phyloP scores from a whole-genome alignment of 2,329 filamentous ascomycete species.

The Aspergillus hiratsukae region DNA sequence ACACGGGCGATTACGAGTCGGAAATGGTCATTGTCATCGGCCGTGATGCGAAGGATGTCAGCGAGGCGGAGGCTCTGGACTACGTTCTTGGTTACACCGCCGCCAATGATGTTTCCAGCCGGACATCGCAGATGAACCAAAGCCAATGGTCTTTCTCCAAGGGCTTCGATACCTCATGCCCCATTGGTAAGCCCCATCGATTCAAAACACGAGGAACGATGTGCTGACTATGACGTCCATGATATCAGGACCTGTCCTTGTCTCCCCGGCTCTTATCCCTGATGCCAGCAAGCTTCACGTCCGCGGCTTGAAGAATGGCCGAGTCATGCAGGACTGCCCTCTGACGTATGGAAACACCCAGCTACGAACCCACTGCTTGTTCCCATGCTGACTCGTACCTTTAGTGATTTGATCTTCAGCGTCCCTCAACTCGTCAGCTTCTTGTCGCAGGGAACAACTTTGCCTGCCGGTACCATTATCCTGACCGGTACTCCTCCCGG shows the following conservation, averaged over 20 bases:
- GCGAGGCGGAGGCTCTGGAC: conserved; percentile 52
- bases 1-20: conserved; percentile 57
- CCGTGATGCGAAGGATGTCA: conserved; percentile 50
- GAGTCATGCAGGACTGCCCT: conserved; percentile 48
- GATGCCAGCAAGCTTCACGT: conserved; percentile 32
- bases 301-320: conserved; percentile 45
- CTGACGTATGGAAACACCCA: conserved; percentile 30
- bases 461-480: conserved; percentile 41
- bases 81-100: conserved; percentile 62
- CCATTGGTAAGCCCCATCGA: conserved; percentile 36
- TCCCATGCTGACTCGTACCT: conserved; percentile 5
- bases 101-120: conserved; percentile 60
- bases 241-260: conserved; percentile 45
- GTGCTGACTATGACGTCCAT: background rate
- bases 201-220: background rate
- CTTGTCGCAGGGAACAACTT: conserved; percentile 39
- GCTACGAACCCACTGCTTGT: background rate
- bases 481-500: conserved; percentile 43
- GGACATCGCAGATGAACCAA: conserved; percentile 52
- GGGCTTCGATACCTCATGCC: conserved; percentile 55
- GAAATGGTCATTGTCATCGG: conserved; percentile 57
- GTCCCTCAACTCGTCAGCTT: conserved; percentile 43
- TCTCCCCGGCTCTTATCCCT: conserved; percentile 35
- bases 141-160: conserved; percentile 58
- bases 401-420: conserved; percentile 52